Base-by-base conservation (phyloP, 2,329 filamentous ascomycete species). In the Fusarium devonianum region DNA sequence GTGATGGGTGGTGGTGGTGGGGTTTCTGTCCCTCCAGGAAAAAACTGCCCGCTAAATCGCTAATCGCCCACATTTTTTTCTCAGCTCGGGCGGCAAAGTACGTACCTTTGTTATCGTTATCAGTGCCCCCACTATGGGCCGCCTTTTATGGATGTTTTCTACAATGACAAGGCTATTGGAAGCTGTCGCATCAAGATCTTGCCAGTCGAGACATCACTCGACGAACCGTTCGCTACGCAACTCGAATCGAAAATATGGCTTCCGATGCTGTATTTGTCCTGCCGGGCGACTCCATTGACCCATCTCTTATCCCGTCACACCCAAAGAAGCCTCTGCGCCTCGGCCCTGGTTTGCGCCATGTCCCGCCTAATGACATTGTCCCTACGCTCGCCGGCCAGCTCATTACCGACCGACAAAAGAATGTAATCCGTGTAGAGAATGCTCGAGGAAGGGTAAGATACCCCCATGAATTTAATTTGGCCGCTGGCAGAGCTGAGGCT, bases 311-410 rank as follows among this genome's bases (percentile, higher is more conserved):
- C 26, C 90, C 90, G 3, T 82, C 82, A 21, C 80, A 87, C 55
- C 79, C 81, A 36, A 90, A 86, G 62, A 78, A 84, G 54, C 84
- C 90, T 28, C 78, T 96, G 56, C 90, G 89, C 46, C 81, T 97
- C 18, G 92, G 92, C 19, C 89, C 91, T 12, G 92, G 92, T 45
- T 80, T 97, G 48, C 88, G 88, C 53, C 86, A 95, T 71, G 85
- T 91, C 51, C 89, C 90, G 32, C 88, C 89, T n/a, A 83, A 82
- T 60, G 85, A 84, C 28, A 85, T 94, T 63, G 79, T 86, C 56
- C 78, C 88, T 56, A 86, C 86, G 45, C 79, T 89, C 56, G 82
- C 84, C 44, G 86, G 86, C 63, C 80, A 85, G 65, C 78, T 92
- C 47, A 79, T 84, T 51, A 82, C 82, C 51, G 87, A 93, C 70